Conservation (phyloP, 352 stramenopile species). For the Globisporangium ultimum region DNA sequence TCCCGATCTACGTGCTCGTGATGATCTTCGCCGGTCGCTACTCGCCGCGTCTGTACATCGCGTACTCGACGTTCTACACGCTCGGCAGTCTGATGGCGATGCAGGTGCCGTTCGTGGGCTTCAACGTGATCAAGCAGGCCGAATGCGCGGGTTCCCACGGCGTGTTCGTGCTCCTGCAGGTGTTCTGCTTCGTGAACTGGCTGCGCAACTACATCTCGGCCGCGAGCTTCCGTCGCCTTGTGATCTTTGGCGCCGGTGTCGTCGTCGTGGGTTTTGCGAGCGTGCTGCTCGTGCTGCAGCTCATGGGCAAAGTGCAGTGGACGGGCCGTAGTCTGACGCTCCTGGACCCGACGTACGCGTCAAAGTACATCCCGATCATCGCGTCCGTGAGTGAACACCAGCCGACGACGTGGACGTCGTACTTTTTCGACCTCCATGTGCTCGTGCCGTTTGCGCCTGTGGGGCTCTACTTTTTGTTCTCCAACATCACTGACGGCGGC, state of each 20-base stretch:
- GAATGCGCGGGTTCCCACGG: slow-evolving; percentile 80
- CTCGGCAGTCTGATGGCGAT: slow-evolving; percentile 96
- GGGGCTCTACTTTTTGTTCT: slow-evolving; percentile 90
- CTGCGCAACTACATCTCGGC: slow-evolving; percentile 72
- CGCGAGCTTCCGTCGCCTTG: slow-evolving; percentile 69
- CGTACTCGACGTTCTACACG: slow-evolving; percentile 97
- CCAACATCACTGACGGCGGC: slow-evolving; percentile 82
- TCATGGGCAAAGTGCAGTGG: slow-evolving; percentile 87
- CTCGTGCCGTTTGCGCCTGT: slow-evolving; percentile 90
- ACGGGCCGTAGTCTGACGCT: slow-evolving; percentile 88
- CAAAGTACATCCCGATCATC: slow-evolving; percentile 95
- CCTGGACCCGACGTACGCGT: slow-evolving; percentile 90
- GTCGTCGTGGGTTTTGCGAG: slow-evolving; percentile 53
- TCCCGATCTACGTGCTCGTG: slow-evolving; percentile 94
- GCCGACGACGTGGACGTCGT: slow-evolving; percentile 92
- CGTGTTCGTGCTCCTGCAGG: slow-evolving; percentile 94
- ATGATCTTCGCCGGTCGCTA: slow-evolving; percentile 93
- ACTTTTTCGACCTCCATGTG: slow-evolving; percentile 93
- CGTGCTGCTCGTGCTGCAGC: slow-evolving; percentile 72
- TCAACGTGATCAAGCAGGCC: slow-evolving; percentile 92
- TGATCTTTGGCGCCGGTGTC: slow-evolving; percentile 53
- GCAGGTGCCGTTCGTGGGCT: slow-evolving; percentile 97
- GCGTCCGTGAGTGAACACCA: slow-evolving; percentile 93
- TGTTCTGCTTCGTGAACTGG: slow-evolving; percentile 77
- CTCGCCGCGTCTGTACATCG: slow-evolving; percentile 93